phyloP scores from a whole-genome alignment of 73 alveolate species.

The Durusdinium trenchii region DNA sequence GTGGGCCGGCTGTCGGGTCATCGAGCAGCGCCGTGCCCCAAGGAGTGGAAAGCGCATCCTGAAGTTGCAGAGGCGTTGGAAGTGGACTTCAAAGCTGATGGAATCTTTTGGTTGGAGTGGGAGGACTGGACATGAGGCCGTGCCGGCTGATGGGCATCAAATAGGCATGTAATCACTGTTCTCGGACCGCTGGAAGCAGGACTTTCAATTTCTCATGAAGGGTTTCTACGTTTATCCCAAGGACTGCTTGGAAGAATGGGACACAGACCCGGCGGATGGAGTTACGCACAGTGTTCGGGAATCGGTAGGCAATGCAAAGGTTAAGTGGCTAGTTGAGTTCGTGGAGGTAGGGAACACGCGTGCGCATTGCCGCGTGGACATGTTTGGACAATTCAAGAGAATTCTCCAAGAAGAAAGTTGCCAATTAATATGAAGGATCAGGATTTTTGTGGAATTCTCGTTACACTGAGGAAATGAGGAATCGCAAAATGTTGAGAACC shows the following conservation, averaged over 20 bases:
- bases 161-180: too few species aligned
- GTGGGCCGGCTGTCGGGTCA: too few species aligned
- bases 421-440: too few species aligned
- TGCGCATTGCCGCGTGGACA: too few species aligned
- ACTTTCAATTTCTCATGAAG: neutral
- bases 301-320: neutral
- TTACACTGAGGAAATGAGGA: too few species aligned
- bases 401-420: too few species aligned
- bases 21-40: neutral
- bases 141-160: too few species aligned
- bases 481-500: too few species aligned
- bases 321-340: neutral
- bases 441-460: too few species aligned
- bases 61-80: neutral
- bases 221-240: neutral
- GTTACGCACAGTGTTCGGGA: too few species aligned
- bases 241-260: neutral
- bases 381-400: too few species aligned
- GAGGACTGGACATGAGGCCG: too few species aligned
- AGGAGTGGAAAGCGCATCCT: neutral
- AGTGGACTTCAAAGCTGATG: neutral
- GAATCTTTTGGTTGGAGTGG: neutral
- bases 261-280: neutral
- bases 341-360: neutral
- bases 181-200: neutral